phyloP scores from a whole-genome alignment of 495 filamentous ascomycete species.

The Hamigera avellanea region DNA sequence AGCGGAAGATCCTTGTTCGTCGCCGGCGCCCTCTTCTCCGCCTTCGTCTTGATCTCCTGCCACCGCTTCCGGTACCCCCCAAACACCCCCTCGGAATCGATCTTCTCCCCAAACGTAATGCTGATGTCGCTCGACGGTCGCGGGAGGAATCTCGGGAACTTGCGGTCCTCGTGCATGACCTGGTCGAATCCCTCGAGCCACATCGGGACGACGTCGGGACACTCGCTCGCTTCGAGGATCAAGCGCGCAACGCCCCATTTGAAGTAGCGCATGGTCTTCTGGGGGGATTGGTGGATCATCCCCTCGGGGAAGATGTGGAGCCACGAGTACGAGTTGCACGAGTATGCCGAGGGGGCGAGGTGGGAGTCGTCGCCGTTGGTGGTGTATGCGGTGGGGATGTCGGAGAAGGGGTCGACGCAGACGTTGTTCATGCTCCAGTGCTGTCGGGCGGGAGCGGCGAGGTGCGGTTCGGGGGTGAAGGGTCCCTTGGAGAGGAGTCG shows the following conservation, averaged over 20 bases:
- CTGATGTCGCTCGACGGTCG: constrained; percentile 57
- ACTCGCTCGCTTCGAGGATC: constrained; percentile 74
- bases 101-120: constrained; percentile 56
- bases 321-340: constrained; percentile 58
- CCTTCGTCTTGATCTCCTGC: constrained; percentile 45
- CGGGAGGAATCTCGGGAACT: constrained; percentile 73
- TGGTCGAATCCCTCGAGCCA: constrained; percentile 82
- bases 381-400: constrained; percentile 33
- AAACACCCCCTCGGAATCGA: constrained; percentile 37
- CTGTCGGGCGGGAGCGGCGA: constrained; percentile 22
- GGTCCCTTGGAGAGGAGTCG: constrained; percentile 64
- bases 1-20: constrained; percentile 28
- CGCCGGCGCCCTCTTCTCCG: constrained; percentile 19
- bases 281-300: constrained; percentile 76
- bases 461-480: constrained; percentile 28
- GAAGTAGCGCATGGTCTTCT: constrained; percentile 82
- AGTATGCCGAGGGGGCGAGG: constrained; percentile 46
- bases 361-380: constrained; percentile 47
- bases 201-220: constrained; percentile 81
- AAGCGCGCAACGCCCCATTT: constrained; percentile 90
- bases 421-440: constrained; percentile 29
- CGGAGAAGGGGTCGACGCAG: constrained; percentile 37
- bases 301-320: constrained; percentile 95
- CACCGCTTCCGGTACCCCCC: constrained; percentile 59
- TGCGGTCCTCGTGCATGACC: constrained; percentile 71